phyloP scores from a whole-genome alignment of 2,329 filamentous ascomycete species.

The Aspergillus sp. region DNA sequence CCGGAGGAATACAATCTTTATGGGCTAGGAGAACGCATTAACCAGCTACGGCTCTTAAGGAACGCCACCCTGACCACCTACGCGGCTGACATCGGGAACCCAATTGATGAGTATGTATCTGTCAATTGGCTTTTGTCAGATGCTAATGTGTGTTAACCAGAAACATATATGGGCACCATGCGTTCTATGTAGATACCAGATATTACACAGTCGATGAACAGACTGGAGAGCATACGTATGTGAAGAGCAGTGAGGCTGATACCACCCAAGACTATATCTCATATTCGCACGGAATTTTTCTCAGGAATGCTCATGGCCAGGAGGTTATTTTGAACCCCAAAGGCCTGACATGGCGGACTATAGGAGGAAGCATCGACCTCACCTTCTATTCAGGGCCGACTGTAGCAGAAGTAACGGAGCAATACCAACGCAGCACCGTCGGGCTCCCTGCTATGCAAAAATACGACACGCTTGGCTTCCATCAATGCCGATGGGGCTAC shows the following conservation, averaged over 20 bases:
- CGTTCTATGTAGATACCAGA: slow-evolving; percentile 76
- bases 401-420: slow-evolving; percentile 65
- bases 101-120: slow-evolving; percentile 42
- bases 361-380: slow-evolving; percentile 76
- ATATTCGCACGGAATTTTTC: slow-evolving; percentile 73
- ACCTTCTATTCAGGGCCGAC: slow-evolving; percentile 76
- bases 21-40: slow-evolving; percentile 72
- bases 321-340: slow-evolving; percentile 66
- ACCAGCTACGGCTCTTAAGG: slow-evolving; percentile 68
- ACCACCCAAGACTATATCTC: slow-evolving; percentile 59
- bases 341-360: slow-evolving; percentile 69
- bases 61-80: slow-evolving; percentile 70
- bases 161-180: slow-evolving; percentile 75
- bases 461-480: slow-evolving; percentile 78
- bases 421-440: slow-evolving; percentile 66
- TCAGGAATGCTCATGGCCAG: slow-evolving; percentile 74
- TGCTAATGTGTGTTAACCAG: slow-evolving; percentile 17
- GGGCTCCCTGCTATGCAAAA: slow-evolving; percentile 76
- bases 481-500: slow-evolving; percentile 84
- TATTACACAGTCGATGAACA: slow-evolving; percentile 61
- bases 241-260: slow-evolving; percentile 55
- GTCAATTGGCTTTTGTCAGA: background rate
- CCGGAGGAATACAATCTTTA: slow-evolving; percentile 74
- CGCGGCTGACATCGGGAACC: slow-evolving; percentile 65
- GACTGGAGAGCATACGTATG: slow-evolving; percentile 52